These are phyloP conservation scores for Amphibolis antarctica DNA, from an alignment of 106 monocot species.

Conservation along the genomic window DNA sequence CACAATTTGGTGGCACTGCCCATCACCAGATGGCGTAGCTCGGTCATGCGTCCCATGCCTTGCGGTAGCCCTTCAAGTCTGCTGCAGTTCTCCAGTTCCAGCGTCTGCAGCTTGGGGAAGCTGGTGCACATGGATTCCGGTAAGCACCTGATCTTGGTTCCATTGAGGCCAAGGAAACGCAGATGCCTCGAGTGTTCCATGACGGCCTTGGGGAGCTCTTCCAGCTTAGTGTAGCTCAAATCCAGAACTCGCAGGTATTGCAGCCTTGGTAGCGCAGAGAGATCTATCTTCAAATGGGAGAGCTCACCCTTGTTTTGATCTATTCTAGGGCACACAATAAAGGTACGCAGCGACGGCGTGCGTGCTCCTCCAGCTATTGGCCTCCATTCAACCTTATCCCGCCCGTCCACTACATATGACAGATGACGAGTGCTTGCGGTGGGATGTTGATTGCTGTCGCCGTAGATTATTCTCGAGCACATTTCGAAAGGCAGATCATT, in stretches of 20 bases:
- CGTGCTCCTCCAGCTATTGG: not conserved
- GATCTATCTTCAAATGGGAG: not conserved
- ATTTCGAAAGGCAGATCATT: no score
- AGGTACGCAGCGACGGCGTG: conserved; percentile 3
- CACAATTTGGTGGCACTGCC: not conserved
- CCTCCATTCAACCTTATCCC: no score
- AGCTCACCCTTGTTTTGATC: not conserved
- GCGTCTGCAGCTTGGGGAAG: conserved; percentile 16
- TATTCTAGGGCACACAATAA: not conserved
- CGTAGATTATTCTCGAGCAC: no score
- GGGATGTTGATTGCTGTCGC: no score
- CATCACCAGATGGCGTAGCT: not conserved
- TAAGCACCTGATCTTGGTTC: no score
- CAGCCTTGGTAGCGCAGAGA: conserved; percentile 3
- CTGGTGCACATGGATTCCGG: not conserved
- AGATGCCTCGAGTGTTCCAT: no score
- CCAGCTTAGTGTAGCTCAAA: conserved; percentile 10
- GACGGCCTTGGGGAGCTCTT: conserved; percentile 2
- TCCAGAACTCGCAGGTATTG: conserved; percentile 14
- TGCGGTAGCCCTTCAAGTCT: conserved; percentile 16
- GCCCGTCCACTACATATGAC: no score
- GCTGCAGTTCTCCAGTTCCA: conserved; percentile 14
- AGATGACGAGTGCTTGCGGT: no score
- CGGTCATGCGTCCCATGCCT: conserved; percentile 5
- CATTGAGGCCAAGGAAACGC: no score